Percentiles rank a stretch among this genome's conserved stretches.
These are phyloP conservation scores for Arxiozyma slooffiae DNA, from an alignment of 1,139 yeast species.

Conservation along the genomic window DNA sequence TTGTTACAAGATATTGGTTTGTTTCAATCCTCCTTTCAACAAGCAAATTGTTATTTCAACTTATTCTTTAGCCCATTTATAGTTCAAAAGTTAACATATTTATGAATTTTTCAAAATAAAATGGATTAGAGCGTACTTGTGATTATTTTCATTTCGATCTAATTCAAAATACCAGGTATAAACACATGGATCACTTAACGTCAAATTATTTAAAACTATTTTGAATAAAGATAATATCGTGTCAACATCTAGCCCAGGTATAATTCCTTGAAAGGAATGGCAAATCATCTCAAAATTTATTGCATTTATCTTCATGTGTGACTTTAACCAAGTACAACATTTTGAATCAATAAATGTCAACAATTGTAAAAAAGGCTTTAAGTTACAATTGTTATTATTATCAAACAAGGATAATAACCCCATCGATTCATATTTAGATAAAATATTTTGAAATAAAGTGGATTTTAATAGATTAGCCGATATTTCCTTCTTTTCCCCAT, in stretches of 20 bases:
- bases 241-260: not conserved
- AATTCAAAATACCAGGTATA: constrained; percentile 1
- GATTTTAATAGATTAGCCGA: not conserved
- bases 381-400: not conserved
- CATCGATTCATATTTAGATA: not conserved
- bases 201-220: not conserved
- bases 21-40: not conserved
- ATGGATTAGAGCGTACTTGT: not conserved
- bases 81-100: not conserved
- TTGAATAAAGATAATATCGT: not conserved
- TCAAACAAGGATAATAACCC: not conserved
- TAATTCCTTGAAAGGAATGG: not conserved
- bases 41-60: too few species aligned
- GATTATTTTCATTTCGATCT: not conserved
- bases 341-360: not conserved
- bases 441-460: not conserved
- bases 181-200: not conserved
- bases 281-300: not conserved
- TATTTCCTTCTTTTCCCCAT: not conserved
- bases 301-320: not conserved
- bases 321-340: not conserved
- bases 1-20: not conserved
- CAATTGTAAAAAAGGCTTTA: not conserved
- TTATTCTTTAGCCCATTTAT: too few species aligned
- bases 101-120: not conserved